A percentile compares a stretch with the other conserved stretches of the same genome.
Conservation (phyloP, 768 basidiomycete species). For the Coprinopsis strossmayeri region DNA sequence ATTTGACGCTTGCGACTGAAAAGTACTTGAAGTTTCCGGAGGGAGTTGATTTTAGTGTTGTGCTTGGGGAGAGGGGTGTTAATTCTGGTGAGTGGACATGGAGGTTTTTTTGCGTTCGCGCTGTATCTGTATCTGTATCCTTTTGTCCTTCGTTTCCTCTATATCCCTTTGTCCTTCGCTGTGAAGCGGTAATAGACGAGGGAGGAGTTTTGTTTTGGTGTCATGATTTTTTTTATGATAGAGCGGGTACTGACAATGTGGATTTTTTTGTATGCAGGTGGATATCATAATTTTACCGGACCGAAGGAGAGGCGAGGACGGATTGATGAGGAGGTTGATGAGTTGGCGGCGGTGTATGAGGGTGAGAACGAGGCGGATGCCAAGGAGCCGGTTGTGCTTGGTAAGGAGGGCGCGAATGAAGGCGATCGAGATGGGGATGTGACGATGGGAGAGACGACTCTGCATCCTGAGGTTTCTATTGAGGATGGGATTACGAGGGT, state of each 20-base stretch:
- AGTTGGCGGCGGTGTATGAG: conserved; percentile 17
- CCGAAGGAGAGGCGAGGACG: conserved; percentile 6
- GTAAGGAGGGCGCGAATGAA: not conserved
- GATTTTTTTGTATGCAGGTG: not conserved
- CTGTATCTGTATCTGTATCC: not conserved
- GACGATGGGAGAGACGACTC: not conserved
- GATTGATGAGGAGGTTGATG: conserved; percentile 13
- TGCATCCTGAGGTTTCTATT: not conserved
- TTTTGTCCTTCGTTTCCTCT: not conserved
- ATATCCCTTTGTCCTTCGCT: not conserved
- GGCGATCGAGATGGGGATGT: not conserved
- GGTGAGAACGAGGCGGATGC: conserved; percentile 19
- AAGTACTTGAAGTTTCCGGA: conserved; percentile 68
- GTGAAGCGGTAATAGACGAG: no score
- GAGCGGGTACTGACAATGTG: no score
- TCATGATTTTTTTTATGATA: no score
- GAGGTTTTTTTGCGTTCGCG: not conserved
- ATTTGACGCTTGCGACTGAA: conserved; percentile 53
- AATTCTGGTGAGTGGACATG: conserved; percentile 16
- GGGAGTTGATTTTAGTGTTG: conserved; percentile 54
- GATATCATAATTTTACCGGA: not conserved
- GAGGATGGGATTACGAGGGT: not conserved
- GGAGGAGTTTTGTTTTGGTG: no score
- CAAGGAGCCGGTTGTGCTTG: not conserved
- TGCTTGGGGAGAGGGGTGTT: conserved; percentile 37